Evolutionary conservation across 176 grass and related monocot genomes (phyloP), one percentile per base, ranked within the genome.

Genomic region (Dactylis glomerata): DNA sequence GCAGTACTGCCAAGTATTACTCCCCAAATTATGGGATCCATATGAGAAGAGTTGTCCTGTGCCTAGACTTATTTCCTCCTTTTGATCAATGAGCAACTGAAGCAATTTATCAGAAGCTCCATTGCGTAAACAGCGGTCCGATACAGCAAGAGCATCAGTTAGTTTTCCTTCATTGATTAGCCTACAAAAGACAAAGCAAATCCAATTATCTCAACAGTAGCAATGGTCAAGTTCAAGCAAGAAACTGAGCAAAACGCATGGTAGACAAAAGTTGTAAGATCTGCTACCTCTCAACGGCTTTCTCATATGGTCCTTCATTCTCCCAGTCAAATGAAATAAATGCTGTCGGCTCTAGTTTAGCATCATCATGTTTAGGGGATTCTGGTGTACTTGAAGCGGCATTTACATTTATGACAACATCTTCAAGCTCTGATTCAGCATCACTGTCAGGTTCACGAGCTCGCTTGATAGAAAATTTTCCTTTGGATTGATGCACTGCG

Each of bases 281-380:
- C 37, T 51, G 68, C 69, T 86, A 97, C 93, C 88, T 98, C 79
- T 95, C 96, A 87, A 98, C 89, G 17, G 91, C 91, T 90, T 92
- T 95, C 89, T 95, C 89, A 78, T 95, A 93, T 80, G 96, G 89
- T 62, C 87, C 89, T 93, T 98, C 96, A 75, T 95, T 94, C 71
- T 95, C 93, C 88, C 91, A 96, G 68, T 98, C 96, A 90, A 95
- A 93, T 58, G 96, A 95, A 92, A 98, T 61, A 68, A 90, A 98
- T 81, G 75, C 57, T 9, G 82, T 88, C 42, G 86, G 87, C 80
- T 98, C 89, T 90, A 87, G 57, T 73, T 46, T 88, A 79, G 68
- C 11, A 49, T 93, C 76, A 82, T 93, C 89, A 55, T 68, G 78
- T 78, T 87, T 76, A 69, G 89, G 77, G 49, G 88, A 94, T 68